Evolutionary conservation across 345 rosid genomes (phyloP).

Genomic region (Pugionium dolabratum): DNA sequence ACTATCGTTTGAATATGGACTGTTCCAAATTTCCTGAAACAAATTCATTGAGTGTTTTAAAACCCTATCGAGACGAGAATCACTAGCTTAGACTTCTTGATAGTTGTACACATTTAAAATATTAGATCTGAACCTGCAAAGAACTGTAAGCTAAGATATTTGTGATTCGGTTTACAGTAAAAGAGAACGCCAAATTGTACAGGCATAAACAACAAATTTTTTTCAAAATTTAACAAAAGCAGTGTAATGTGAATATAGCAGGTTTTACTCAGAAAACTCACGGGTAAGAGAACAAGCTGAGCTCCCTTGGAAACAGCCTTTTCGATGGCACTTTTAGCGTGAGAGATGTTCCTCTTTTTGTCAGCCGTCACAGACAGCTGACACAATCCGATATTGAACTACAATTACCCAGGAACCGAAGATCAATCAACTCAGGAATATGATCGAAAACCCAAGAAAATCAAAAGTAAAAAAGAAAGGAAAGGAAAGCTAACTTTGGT

Average conservation of each 20-base stretch:
- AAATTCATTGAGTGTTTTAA: not conserved
- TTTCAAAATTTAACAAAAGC: not conserved
- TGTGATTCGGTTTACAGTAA: not conserved
- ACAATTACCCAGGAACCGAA: conserved; percentile 12
- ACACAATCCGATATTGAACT: conserved; percentile 88
- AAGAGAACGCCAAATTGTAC: not conserved
- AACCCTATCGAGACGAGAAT: not conserved
- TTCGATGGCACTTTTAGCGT: conserved; percentile 62
- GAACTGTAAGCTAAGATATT: not conserved
- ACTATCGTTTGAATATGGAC: conserved; percentile 85
- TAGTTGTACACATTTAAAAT: not conserved
- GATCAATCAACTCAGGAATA: conserved; percentile 10
- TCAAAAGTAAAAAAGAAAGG: not conserved
- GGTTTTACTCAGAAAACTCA: conserved; percentile 35
- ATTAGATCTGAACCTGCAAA: not conserved
- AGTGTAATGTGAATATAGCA: not conserved
- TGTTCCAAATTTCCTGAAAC: conserved; percentile 89
- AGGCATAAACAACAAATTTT: conserved; percentile 1
- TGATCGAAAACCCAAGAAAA: not conserved
- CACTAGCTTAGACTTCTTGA: not conserved
- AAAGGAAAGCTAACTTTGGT: conserved; percentile 50
- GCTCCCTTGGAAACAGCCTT: conserved; percentile 80
- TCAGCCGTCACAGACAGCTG: conserved; percentile 75
- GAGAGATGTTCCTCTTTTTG: conserved; percentile 73
- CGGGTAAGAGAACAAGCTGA: conserved; percentile 79